phyloP scores from a whole-genome alignment of 345 rosid species.

The Psidium guajava region DNA sequence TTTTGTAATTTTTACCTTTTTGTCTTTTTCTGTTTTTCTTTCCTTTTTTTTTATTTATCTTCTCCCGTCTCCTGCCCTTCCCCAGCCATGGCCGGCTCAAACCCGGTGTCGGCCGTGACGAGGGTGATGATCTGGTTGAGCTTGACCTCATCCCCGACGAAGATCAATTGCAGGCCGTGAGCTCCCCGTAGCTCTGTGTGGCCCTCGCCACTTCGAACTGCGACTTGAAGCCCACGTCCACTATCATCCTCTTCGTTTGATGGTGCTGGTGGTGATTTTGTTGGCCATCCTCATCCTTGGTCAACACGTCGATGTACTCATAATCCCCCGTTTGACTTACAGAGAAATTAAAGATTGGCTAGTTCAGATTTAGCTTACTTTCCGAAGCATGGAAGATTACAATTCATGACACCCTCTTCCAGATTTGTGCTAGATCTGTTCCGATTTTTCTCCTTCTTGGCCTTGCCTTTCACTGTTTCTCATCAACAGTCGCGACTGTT shows the following conservation, averaged over 20 bases:
- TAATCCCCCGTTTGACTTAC: too few species aligned
- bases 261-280: not conserved
- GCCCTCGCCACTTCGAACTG: slow-evolving; percentile 58
- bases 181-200: slow-evolving; percentile 21
- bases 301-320: slow-evolving; percentile 18
- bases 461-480: not conserved
- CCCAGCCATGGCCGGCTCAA: too few species aligned
- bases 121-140: slow-evolving; percentile 22
- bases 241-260: slow-evolving; percentile 21
- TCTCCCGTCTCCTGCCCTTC: too few species aligned
- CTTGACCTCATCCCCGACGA: slow-evolving; percentile 31
- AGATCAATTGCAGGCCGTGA: slow-evolving; percentile 29
- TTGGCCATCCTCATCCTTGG: not conserved
- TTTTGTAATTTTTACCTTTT: too few species aligned
- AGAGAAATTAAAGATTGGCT: too few species aligned
- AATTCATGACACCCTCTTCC: too few species aligned
- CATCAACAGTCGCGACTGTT: too few species aligned
- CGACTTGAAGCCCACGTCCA: slow-evolving; percentile 47
- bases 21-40: too few species aligned
- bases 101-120: not conserved
- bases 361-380: too few species aligned
- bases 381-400: too few species aligned
- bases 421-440: not conserved
- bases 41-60: too few species aligned
- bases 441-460: not conserved